Evolutionary conservation across 2,329 filamentous ascomycete species (phyloP), one percentile per base, ranked within the genome.

Genomic region (Talaromyces sp.): DNA sequence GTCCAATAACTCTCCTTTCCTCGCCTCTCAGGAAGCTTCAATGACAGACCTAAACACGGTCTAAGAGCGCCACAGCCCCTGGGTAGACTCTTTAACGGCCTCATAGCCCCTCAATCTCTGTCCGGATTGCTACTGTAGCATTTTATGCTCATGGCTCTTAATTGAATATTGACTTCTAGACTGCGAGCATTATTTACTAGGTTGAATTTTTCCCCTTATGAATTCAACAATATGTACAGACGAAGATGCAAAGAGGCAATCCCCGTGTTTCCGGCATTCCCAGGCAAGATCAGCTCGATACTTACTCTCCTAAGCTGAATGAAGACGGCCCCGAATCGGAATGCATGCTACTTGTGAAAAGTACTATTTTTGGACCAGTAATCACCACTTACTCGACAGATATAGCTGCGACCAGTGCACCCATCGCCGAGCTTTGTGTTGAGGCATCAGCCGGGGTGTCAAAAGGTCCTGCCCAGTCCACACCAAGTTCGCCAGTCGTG

Each of bases 401-500:
- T 64, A 74, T 69, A 6, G 87, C 88, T 33, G 86, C 89, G 66
- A 92, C 85, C 35, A 92, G 77, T 41, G 83, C 85, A 75, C 91
- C 89, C 75, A 91, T 76, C 0, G 87, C 89, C 19, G 85, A 86
- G 71, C 84, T 86, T 54, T 91, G 89, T 25, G 86, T 86, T 57
- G 84, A 82, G 1, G 87, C 86, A 69, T 82, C 81, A 1, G 81
- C 84, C 45, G 82, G 80, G 0, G 73, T 73, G 3, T 77, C 71
- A 45, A 84, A 85, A 0, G 89, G 88, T 0, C 88, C 89, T 0
- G 83, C 80, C 89, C 89, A 92, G n/a, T 85, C 79, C 1, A 89
- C 78, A 22, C 89, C 87, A 15, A 92, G 75, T 71, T 81, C 77
- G 69, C 84, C 81, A 1, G 77, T 75, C 15, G 74, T 70, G 65